phyloP scores from a whole-genome alignment of 306 rosid species.

The Cucumis cinereus region DNA sequence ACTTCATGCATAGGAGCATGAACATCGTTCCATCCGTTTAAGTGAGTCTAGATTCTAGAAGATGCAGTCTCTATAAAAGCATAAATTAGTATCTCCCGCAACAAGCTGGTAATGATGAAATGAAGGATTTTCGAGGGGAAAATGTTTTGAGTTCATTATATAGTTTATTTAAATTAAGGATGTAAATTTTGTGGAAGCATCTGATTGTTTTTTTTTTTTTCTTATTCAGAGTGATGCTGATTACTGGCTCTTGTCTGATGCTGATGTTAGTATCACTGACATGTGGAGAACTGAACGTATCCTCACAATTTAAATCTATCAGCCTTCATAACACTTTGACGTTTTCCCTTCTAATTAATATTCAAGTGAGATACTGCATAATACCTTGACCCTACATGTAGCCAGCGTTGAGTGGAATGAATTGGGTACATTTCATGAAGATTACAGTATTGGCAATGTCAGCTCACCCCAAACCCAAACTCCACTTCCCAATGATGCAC shows the following conservation, averaged over 20 bases:
- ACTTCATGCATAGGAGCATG: conserved; percentile 66
- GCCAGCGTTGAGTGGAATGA: conserved; percentile 74
- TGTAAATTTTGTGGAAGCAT: not conserved
- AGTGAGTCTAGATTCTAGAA: conserved; percentile 33
- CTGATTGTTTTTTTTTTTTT: conserved; percentile 1
- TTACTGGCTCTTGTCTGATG: conserved; percentile 92
- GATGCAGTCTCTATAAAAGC: not conserved
- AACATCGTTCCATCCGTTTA: conserved; percentile 83
- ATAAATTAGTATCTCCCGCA: not conserved
- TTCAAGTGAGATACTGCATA: conserved; percentile 11
- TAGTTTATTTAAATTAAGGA: not conserved
- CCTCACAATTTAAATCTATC: conserved; percentile 12
- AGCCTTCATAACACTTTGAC: not conserved
- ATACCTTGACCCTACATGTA: conserved; percentile 35
- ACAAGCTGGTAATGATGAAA: not conserved
- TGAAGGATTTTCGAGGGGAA: not conserved
- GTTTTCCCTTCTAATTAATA: not conserved
- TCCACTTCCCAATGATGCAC: conserved; percentile 25
- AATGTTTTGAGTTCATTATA: not conserved
- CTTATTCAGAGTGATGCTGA: conserved; percentile 67
- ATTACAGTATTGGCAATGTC: conserved; percentile 28
- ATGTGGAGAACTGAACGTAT: conserved; percentile 92
- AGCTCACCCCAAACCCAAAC: conserved; percentile 31
- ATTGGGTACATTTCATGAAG: conserved; percentile 39
- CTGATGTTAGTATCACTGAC: conserved; percentile 78